Evolutionary conservation across 139 green algal genomes (phyloP).

Genomic region (Coccomyxa sp.): DNA sequence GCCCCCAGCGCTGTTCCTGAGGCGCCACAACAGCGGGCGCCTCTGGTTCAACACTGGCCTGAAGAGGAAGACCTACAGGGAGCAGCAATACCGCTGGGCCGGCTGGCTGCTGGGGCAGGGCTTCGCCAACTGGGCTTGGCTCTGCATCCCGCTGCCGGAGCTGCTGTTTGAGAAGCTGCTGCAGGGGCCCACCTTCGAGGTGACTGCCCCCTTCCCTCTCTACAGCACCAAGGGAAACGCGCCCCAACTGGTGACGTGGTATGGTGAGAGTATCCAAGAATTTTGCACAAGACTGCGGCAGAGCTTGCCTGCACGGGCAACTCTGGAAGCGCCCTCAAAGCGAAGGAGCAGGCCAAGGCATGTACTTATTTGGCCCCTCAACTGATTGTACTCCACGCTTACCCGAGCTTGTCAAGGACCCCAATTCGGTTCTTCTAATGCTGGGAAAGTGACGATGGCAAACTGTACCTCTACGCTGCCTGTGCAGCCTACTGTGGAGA

Average conservation of each 20-base stretch:
- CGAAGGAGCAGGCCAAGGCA: no score
- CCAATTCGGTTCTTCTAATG: no score
- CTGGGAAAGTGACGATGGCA: background rate
- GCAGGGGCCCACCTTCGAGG: background rate
- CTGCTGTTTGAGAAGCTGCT: conserved; percentile 43
- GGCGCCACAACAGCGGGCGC: conserved; percentile 28
- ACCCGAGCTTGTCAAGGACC: no score
- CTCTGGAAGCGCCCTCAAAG: background rate
- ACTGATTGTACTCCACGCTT: background rate
- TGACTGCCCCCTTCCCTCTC: background rate
- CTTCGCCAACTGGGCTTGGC: conserved; percentile 33
- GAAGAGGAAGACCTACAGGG: background rate
- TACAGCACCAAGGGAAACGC: background rate
- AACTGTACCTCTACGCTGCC: background rate
- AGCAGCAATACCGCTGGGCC: conserved; percentile 19
- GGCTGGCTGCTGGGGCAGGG: conserved; percentile 54
- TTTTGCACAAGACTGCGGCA: background rate
- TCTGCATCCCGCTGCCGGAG: conserved; percentile 34
- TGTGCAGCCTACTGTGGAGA: background rate
- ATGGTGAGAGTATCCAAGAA: background rate
- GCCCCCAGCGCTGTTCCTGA: conserved; percentile 36
- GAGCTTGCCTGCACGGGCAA: background rate
- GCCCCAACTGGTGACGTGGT: background rate
- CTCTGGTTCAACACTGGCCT: conserved; percentile 55
- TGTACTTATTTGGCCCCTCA: no score